Conservation (phyloP, 2,329 filamentous ascomycete genomes). For the Claviceps humidiphila region DNA sequence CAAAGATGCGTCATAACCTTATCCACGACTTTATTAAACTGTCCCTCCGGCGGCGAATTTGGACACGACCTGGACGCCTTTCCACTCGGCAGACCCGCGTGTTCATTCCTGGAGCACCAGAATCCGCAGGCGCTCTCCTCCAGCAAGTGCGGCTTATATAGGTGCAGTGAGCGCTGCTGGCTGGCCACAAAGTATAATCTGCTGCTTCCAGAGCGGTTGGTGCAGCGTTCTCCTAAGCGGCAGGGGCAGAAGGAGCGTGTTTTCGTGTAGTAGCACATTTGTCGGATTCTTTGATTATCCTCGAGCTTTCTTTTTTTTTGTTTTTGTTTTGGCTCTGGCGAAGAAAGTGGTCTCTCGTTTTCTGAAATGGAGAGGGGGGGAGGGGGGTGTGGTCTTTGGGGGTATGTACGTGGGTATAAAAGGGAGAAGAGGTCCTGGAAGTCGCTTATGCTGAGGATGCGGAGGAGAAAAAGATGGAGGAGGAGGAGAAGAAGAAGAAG, state of each 20-base stretch:
- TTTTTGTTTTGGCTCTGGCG: background rate
- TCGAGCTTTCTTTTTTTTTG: background rate
- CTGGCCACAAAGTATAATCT: background rate
- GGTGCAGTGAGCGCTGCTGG: background rate
- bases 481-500: too few relatives aligned
- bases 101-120: background rate
- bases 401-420: background rate
- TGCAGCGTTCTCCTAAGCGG: background rate
- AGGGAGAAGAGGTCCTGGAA: background rate
- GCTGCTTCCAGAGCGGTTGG: background rate
- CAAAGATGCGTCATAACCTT: background rate
- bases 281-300: too few relatives aligned
- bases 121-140: background rate
- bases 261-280: constrained; percentile 3
- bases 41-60: background rate
- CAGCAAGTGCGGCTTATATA: background rate
- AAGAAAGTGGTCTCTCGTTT: background rate
- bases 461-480: too few relatives aligned
- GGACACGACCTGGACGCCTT: background rate
- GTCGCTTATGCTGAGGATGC: too few relatives aligned
- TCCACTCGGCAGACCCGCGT: background rate
- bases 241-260: constrained; percentile 3
- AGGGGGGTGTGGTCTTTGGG: background rate
- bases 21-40: background rate
- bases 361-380: too few relatives aligned